Evolutionary conservation across 2,329 filamentous ascomycete genomes (phyloP), one percentile per base, ranked within the genome.

Genomic region (Lomentospora prolificans): DNA sequence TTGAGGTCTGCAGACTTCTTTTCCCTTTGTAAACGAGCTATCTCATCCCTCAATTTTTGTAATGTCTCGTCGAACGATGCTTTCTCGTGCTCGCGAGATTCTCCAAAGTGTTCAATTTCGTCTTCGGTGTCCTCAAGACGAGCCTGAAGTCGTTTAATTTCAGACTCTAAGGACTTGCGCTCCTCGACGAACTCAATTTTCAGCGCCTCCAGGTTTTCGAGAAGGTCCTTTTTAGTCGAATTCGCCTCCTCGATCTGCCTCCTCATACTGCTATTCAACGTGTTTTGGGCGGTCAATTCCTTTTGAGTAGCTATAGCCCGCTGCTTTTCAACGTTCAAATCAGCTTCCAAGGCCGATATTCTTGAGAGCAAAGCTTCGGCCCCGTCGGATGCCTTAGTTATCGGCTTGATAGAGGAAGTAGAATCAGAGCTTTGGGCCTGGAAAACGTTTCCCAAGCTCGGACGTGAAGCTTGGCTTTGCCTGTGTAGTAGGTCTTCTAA

Each of bases 191-290:
- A 96, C 64, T 97, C 94, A 25, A 83, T 84, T 69, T 96, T 90
- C 61, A 95, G 81, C 10, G 91, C 86, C 65, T 97, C 90, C 73
- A 99, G 89, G 65, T 99, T 99, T 61, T 89, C 86, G 71, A 99
- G 84, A 8, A 99, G 81, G 68, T 97, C 94, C 63, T 88, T 87
- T 69, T 99, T 99, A 1, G 88, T 96, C 2, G 89, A 91, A 62
- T 94, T 89, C 4, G 83, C 89, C 68, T 97, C 92, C 60, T 94
- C 84, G 59, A 96, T 80, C 63, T 85, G 85, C 64, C 75, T 80
- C 72, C 79, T 85, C 65, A 80, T 81, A 62, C 82, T 78, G 62
- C 74, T 79, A 65, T 81, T 81, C 61, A 77, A 79, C 53, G 75
- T 81, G 60, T 67, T 74, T 53, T 78, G 78, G 2, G 74, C 71